These are phyloP conservation scores for Chlorophyllum brunneum DNA, from an alignment of 768 basidiomycete genomes.

Conservation along the genomic window DNA sequence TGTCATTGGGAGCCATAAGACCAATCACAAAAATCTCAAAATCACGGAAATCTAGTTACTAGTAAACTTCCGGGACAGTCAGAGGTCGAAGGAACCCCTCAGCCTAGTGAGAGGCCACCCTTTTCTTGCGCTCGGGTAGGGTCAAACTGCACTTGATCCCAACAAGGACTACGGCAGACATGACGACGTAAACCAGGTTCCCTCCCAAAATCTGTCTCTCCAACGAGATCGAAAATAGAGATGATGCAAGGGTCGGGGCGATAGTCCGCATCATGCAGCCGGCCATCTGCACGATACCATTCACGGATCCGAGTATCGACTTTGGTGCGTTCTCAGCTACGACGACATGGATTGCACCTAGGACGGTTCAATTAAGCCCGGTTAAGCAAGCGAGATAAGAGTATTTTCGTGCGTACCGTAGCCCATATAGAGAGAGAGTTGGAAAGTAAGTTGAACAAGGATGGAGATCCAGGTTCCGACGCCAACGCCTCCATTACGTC, in stretches of 20 bases:
- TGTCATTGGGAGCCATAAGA: too few species aligned
- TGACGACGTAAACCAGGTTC: conserved; percentile 36
- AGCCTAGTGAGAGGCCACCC: neutral
- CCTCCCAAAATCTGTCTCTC: conserved; percentile 42
- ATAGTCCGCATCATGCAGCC: conserved; percentile 45
- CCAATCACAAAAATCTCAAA: too few species aligned
- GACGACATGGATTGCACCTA: conserved; percentile 46
- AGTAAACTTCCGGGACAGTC: too few species aligned
- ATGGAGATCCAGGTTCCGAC: conserved; percentile 28
- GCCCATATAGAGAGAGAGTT: conserved; percentile 26
- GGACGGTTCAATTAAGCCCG: conserved; percentile 9
- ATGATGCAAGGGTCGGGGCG: conserved; percentile 51
- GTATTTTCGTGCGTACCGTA: conserved; percentile 28
- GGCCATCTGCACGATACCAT: conserved; percentile 53
- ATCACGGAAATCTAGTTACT: too few species aligned
- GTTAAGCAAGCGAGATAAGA: neutral
- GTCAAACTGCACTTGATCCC: conserved; percentile 17
- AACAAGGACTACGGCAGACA: conserved; percentile 24
- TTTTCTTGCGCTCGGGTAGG: neutral
- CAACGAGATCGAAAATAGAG: conserved; percentile 52
- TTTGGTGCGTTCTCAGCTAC: conserved; percentile 38
- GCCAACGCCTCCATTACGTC: conserved; percentile 26
- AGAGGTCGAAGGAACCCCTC: too few species aligned
- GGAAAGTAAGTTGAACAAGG: conserved; percentile 29
- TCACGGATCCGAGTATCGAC: conserved; percentile 45